Conservation (phyloP, 2,329 filamentous ascomycete species). For the Verticillium nonalfalfae region DNA sequence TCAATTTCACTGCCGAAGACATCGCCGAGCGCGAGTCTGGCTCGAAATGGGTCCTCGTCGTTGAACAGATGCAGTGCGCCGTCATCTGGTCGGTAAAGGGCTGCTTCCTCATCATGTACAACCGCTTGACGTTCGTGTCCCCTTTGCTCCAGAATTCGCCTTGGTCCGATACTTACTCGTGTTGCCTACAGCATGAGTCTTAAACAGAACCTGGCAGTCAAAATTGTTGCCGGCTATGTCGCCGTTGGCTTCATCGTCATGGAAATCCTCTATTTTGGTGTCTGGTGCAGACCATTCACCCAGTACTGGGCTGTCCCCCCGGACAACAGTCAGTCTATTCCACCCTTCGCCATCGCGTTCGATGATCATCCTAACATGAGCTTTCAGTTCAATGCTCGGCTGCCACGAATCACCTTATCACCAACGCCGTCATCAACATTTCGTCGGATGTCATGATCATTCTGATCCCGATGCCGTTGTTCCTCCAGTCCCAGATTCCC, state of each 20-base stretch:
- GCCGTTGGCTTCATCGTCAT: slow-evolving; percentile 40
- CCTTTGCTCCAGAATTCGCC: background rate
- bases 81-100: slow-evolving; percentile 50
- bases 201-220: slow-evolving; percentile 39
- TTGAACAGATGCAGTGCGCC: slow-evolving; percentile 56
- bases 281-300: slow-evolving; percentile 50
- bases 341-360: background rate
- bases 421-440: slow-evolving; percentile 53
- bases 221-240: slow-evolving; percentile 40
- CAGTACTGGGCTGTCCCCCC: slow-evolving; percentile 53
- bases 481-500: slow-evolving; percentile 42
- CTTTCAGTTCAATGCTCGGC: slow-evolving; percentile 47
- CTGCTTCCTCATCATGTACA: slow-evolving; percentile 52
- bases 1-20: slow-evolving; percentile 35
- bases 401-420: slow-evolving; percentile 49
- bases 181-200: slow-evolving; percentile 31
- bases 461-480: slow-evolving; percentile 46
- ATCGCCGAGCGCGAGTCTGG: slow-evolving; percentile 37
- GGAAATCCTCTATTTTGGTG: slow-evolving; percentile 40
- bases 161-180: background rate
- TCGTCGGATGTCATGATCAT: slow-evolving; percentile 55
- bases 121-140: slow-evolving; percentile 38
- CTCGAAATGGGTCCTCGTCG: slow-evolving; percentile 56
- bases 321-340: slow-evolving; percentile 30
- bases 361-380: background rate